Evolutionary conservation across 768 basidiomycete genomes (phyloP).

Genomic region (Cyclocybe aegerita): DNA sequence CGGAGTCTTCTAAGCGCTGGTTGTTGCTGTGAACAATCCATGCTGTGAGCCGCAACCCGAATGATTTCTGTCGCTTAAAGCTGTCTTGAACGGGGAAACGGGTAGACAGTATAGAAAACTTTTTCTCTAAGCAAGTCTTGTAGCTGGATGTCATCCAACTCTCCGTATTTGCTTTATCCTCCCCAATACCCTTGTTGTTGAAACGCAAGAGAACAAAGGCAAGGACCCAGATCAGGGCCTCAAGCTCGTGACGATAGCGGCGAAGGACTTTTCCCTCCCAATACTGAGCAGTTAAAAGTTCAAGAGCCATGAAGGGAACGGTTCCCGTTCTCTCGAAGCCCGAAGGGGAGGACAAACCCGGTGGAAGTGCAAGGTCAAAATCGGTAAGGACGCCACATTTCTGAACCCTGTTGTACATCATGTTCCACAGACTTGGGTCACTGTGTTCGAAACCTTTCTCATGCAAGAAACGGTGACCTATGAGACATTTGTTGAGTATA

Average conservation of each 20-base stretch:
- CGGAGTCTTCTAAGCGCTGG: too few species aligned
- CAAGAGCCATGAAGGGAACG: constrained; percentile 4
- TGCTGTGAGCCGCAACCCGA: too few species aligned
- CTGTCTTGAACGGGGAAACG: too few species aligned
- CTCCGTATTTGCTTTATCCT: neutral
- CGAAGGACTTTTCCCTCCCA: neutral
- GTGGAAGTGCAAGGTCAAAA: neutral
- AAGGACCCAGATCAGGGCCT: constrained; percentile 7
- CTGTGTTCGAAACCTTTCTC: constrained; percentile 1
- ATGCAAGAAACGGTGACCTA: constrained; percentile 2
- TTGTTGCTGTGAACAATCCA: too few species aligned
- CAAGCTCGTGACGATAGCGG: constrained; percentile 2
- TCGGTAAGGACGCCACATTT: constrained; percentile 4
- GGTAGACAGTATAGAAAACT: too few species aligned
- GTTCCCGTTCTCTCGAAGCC: neutral
- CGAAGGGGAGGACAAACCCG: neutral
- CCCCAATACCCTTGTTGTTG: neutral
- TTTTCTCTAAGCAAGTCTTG: neutral
- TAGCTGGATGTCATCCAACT: constrained; percentile 2
- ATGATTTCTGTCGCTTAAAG: too few species aligned
- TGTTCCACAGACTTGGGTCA: constrained; percentile 2
- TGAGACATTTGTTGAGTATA: neutral
- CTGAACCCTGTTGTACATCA: neutral
- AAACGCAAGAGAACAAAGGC: neutral
- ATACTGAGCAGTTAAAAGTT: neutral